Evolutionary conservation across 2,329 filamentous ascomycete genomes (phyloP).

Genomic region (Cryphonectria nitschkei): DNA sequence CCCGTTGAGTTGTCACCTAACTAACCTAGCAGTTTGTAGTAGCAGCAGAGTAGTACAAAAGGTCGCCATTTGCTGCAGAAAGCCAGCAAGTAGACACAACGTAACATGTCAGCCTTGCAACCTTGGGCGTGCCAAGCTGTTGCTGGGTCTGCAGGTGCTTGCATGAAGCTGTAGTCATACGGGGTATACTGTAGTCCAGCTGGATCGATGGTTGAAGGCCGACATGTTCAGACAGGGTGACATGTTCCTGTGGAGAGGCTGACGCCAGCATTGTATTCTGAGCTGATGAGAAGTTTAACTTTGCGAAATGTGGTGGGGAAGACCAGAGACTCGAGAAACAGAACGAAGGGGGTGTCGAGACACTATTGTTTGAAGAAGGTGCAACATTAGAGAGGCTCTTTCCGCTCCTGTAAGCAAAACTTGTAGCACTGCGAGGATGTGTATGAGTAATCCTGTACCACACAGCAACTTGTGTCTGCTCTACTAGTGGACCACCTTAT

Average conservation of each 20-base stretch:
- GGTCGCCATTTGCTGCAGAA: no score
- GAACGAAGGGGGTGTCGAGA: no score
- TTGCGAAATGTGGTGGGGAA: no score
- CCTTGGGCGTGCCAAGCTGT: background rate
- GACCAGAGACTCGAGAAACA: no score
- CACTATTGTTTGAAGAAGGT: background rate
- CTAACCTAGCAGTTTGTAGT: background rate
- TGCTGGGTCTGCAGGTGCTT: background rate
- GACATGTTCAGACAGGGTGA: no score
- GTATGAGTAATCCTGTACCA: background rate
- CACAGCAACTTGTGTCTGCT: no score
- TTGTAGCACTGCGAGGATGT: background rate
- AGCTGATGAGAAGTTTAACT: background rate
- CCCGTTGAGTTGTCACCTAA: background rate
- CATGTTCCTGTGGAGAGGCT: background rate
- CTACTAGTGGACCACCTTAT: background rate
- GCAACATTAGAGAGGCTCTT: no score
- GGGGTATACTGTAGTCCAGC: background rate
- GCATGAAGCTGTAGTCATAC: background rate
- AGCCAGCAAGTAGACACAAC: slow-evolving; percentile 1
- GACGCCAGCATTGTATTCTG: background rate
- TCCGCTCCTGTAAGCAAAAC: no score
- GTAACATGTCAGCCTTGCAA: background rate
- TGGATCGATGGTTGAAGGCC: background rate
- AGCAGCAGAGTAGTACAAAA: background rate